These are phyloP conservation scores for Verticillium klebahnii DNA, from an alignment of 2,329 filamentous ascomycete species.

Conservation along the genomic window DNA sequence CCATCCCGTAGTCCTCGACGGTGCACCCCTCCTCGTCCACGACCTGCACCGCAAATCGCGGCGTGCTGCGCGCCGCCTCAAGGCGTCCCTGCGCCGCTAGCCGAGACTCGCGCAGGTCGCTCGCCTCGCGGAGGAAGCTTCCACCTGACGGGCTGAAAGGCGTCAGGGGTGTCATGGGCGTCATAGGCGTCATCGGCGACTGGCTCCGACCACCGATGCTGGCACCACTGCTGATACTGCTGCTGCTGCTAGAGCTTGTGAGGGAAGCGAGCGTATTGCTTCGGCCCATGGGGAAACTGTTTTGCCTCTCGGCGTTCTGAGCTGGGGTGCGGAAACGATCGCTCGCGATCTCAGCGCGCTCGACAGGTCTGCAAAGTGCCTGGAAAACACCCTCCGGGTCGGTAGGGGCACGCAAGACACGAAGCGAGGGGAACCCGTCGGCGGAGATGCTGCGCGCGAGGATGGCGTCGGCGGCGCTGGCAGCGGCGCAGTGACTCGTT, in stretches of 20 bases:
- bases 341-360: slow-evolving; percentile 45
- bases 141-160: slow-evolving; percentile 21
- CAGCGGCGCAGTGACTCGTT: slow-evolving; percentile 39
- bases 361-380: slow-evolving; percentile 59
- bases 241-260: slow-evolving; percentile 4
- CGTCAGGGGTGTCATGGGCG: slow-evolving; percentile 29
- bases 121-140: slow-evolving; percentile 25
- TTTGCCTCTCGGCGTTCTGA: neutral
- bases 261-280: slow-evolving; percentile 1
- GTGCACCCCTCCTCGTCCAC: slow-evolving; percentile 46
- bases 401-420: slow-evolving; percentile 56
- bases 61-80: slow-evolving; percentile 48
- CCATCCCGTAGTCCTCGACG: slow-evolving; percentile 49
- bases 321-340: slow-evolving; percentile 38
- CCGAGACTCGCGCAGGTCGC: slow-evolving; percentile 47
- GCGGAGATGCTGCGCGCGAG: slow-evolving; percentile 59
- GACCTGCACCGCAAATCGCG: slow-evolving; percentile 56
- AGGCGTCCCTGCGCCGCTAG: slow-evolving; percentile 62
- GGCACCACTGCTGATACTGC: slow-evolving; percentile 10
- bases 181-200: neutral
- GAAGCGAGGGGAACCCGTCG: slow-evolving; percentile 58
- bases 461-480: slow-evolving; percentile 52
- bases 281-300: slow-evolving; percentile 1
- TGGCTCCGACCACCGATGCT: neutral
- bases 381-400: slow-evolving; percentile 69